Conservation (phyloP, 495 filamentous ascomycete genomes). For the Rostrohypoxylon terebratum region DNA sequence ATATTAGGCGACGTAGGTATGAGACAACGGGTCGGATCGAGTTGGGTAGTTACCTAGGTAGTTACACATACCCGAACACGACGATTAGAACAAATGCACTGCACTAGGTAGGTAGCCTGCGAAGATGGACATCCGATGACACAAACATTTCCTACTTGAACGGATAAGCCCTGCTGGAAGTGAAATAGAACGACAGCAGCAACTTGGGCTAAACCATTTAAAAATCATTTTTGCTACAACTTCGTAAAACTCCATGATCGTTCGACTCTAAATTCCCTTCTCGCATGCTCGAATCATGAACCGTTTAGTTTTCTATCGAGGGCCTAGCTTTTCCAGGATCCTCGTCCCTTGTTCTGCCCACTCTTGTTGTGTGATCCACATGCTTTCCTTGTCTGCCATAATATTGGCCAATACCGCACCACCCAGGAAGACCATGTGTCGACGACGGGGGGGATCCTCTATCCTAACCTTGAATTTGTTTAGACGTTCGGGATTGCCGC, state of each 20-base stretch:
- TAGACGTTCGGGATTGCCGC: constrained; percentile 89
- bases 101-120: too few relatives aligned
- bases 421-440: constrained; percentile 99
- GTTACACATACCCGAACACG: background rate
- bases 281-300: constrained; percentile 7
- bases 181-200: background rate
- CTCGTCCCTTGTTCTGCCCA: constrained; percentile 95
- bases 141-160: background rate
- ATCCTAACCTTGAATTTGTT: constrained; percentile 99
- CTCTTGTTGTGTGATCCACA: constrained; percentile 98
- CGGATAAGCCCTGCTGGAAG: too few relatives aligned
- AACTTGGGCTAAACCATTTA: constrained; percentile 21
- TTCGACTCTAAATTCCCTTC: constrained; percentile 21
- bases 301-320: constrained; percentile 63
- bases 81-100: background rate
- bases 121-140: too few relatives aligned
- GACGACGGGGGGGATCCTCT: constrained; percentile 93
- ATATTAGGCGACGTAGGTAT: background rate
- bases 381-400: constrained; percentile 97
- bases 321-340: constrained; percentile 89
- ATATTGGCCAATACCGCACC: constrained; percentile 97
- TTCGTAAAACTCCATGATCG: constrained; percentile 41
- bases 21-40: background rate
- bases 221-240: constrained; percentile 39
- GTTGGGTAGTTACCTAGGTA: background rate